Percentiles rank a stretch among this genome's conserved stretches.
These are phyloP conservation scores for Sabuloglossum arenarium DNA, from an alignment of 495 filamentous ascomycete species.

Conservation along the genomic window DNA sequence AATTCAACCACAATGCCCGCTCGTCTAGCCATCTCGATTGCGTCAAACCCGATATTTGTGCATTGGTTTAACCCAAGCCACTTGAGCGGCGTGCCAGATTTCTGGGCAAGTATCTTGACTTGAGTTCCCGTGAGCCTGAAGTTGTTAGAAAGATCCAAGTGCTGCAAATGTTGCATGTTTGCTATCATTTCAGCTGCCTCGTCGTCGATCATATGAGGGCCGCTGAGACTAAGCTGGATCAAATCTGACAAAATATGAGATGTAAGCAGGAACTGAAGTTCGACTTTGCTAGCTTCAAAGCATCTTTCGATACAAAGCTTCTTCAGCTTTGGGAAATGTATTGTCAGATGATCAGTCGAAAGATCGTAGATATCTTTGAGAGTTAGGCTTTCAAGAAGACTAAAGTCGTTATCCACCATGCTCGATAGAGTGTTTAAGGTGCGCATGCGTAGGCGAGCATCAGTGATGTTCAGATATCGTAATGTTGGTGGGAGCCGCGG, in stretches of 20 bases:
- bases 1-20: background rate
- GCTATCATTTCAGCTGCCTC: background rate
- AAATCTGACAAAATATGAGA: background rate
- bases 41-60: background rate
- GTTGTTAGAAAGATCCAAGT: background rate
- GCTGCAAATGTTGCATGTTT: background rate
- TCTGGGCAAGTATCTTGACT: background rate
- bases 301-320: background rate
- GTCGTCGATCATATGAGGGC: background rate
- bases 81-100: background rate
- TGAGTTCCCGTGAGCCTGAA: background rate
- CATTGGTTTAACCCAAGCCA: background rate
- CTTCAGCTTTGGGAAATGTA: no score
- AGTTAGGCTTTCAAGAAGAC: background rate
- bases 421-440: background rate
- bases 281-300: background rate
- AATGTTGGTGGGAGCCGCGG: background rate
- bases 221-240: background rate
- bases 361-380: background rate
- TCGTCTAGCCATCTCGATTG: background rate
- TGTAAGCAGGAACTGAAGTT: background rate
- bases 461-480: background rate
- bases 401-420: background rate
- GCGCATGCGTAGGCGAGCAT: background rate
- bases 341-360: no score